Percentiles rank a stretch among this genome's conserved stretches.
Conservation (phyloP, 2,329 filamentous ascomycete genomes). For the Akanthomyces uredinophilus region DNA sequence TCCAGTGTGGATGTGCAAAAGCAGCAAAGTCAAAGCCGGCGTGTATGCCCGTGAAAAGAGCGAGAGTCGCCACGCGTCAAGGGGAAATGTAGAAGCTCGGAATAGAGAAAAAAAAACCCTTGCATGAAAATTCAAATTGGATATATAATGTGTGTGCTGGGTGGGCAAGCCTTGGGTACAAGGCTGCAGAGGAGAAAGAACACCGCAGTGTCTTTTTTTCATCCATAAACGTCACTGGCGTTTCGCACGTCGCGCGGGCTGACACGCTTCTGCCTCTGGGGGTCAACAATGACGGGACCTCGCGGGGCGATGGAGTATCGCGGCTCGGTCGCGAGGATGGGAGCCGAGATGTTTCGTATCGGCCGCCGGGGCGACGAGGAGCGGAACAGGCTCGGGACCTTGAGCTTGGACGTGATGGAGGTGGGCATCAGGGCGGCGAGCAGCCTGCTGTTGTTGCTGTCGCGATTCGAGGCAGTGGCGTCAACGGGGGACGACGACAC, state of each 20-base stretch:
- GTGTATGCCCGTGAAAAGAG: not conserved
- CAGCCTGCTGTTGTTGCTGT: not conserved
- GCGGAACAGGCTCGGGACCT: not conserved
- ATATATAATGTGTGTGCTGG: not conserved
- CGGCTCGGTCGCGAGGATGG: not conserved
- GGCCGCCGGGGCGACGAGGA: not conserved
- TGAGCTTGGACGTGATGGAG: not conserved
- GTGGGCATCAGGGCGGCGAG: not conserved
- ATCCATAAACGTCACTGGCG: not conserved
- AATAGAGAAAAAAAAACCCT: not conserved
- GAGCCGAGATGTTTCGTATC: not conserved
- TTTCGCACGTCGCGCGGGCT: not conserved
- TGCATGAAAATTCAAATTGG: not conserved
- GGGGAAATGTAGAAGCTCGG: not conserved
- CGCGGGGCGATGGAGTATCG: not conserved
- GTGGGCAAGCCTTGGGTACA: not conserved
- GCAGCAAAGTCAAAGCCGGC: not conserved
- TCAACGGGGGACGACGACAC: not conserved
- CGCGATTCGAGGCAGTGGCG: not conserved
- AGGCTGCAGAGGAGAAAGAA: not conserved
- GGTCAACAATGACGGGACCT: not conserved
- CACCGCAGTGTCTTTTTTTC: not conserved
- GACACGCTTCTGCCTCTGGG: not conserved
- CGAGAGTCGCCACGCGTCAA: not conserved
- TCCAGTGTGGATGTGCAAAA: not conserved